Base-by-base conservation (phyloP, 1,139 yeast genomes). In the Hyphopichia pseudoburtonii region DNA sequence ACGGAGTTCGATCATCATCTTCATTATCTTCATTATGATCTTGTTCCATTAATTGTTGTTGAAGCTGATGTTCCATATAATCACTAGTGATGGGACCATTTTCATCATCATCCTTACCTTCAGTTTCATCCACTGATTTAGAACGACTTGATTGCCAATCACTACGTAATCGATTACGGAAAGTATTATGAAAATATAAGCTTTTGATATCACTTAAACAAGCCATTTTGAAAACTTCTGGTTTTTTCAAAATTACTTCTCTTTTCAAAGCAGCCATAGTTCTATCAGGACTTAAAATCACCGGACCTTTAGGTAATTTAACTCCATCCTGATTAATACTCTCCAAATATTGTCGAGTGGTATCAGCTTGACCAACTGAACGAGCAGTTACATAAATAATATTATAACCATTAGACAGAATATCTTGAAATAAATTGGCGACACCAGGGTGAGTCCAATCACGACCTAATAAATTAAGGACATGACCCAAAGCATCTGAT, bases 381-480 rank as follows among this genome's bases (percentile, higher is more conserved):
- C 99, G 73, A 0, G 98, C 95, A 0, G 98, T 94, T 49, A 94
- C 69, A 59, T 94, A 94, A 76, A 94, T 76, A 39, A 94, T 83
- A 54, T 92, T 89, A 66, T 92, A 94, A 1, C 98, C 98, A 57
- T 94, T 94, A 40, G 75, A 70, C 33, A 76, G 60, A 45, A 94
- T 92, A 59, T 94, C 98, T 19, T 80, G 81, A 59, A 90, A 94
- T 42, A 94, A 67, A 50, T 82, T 83, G 2, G 97, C 96, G 30
- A 94, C 98, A 17, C 98, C 99, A 1, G 82, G 78, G 57, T 94
- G 99, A 0, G 98, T 94, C 98, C 98, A 94, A 64, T 94, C 99
- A 48, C 89, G 78, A 2, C 99, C 99, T 34, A 94, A 70, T 78
- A 92, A 82, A 25, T 95, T 90, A 58, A 92, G 69, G 2, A 94